Evolutionary conservation across 169 alveolate species (phyloP).

Genomic region (Perkinsus olseni): DNA sequence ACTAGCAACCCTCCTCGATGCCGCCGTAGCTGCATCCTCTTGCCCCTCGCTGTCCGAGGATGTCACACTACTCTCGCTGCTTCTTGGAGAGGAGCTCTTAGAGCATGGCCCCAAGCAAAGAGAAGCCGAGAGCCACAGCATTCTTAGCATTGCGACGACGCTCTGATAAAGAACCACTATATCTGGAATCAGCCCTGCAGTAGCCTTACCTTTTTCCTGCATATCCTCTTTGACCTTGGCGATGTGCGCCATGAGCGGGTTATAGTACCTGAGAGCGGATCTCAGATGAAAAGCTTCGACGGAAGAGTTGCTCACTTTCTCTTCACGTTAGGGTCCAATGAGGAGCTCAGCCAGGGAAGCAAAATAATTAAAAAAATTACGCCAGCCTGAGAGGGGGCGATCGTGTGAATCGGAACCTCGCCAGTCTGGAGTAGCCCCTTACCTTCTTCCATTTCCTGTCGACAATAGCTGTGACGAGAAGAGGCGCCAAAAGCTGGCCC

Average conservation of each 20-base stretch:
- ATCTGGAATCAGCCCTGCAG: background rate
- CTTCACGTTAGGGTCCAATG: background rate
- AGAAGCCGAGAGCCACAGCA: background rate
- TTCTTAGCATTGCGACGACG: background rate
- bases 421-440: background rate
- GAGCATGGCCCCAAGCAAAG: background rate
- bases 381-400: background rate
- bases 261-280: background rate
- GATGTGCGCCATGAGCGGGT: background rate
- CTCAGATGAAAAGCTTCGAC: background rate
- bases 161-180: background rate
- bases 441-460: background rate
- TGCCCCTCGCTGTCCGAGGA: background rate
- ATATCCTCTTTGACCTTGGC: background rate
- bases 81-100: background rate
- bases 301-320: background rate
- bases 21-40: background rate
- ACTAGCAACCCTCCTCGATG: background rate
- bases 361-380: background rate
- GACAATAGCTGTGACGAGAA: background rate
- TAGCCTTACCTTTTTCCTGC: background rate
- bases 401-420: background rate
- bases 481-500: background rate
- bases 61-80: background rate
- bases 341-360: background rate